phyloP scores from a whole-genome alignment of 768 basidiomycete species.

The Boletus bicolor region DNA sequence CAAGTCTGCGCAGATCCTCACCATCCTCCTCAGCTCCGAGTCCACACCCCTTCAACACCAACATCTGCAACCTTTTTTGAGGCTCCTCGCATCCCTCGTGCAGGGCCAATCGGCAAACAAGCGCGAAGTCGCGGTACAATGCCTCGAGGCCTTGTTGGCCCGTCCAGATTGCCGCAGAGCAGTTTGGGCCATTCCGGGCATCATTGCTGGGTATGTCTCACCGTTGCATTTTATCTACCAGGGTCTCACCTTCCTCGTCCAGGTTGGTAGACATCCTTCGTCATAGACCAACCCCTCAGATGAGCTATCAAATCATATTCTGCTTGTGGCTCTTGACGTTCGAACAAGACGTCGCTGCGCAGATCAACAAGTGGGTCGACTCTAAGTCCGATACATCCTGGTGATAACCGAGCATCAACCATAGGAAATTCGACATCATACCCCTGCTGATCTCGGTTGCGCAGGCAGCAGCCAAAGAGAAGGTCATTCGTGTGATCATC shows the following conservation, averaged over 20 bases:
- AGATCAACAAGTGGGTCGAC: slow-evolving; percentile 75
- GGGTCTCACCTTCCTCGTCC: background rate
- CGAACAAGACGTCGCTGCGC: slow-evolving; percentile 77
- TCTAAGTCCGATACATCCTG: too few species aligned
- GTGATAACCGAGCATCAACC: background rate
- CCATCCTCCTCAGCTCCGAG: slow-evolving; percentile 72
- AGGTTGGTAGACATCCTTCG: slow-evolving; percentile 85
- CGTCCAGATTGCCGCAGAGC: slow-evolving; percentile 76
- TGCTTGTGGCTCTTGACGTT: slow-evolving; percentile 95
- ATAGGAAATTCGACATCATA: slow-evolving; percentile 85
- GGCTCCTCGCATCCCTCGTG: slow-evolving; percentile 55
- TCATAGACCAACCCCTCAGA: slow-evolving; percentile 81
- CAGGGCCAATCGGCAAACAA: slow-evolving; percentile 60
- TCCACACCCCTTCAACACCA: slow-evolving; percentile 45
- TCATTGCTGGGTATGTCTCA: slow-evolving; percentile 59
- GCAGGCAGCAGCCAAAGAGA: slow-evolving; percentile 91
- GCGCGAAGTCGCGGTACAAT: slow-evolving; percentile 89
- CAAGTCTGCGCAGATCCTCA: slow-evolving; percentile 84
- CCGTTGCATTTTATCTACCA: background rate
- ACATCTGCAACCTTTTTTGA: slow-evolving; percentile 60
- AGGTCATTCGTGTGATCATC: slow-evolving; percentile 89
- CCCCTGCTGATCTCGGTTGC: slow-evolving; percentile 81
- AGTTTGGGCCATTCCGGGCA: slow-evolving; percentile 72
- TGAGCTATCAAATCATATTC: slow-evolving; percentile 91
- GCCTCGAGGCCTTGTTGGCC: slow-evolving; percentile 79